Conservation (phyloP, 176 grass and related monocot species). For the Chrysopogon serrulatus region DNA sequence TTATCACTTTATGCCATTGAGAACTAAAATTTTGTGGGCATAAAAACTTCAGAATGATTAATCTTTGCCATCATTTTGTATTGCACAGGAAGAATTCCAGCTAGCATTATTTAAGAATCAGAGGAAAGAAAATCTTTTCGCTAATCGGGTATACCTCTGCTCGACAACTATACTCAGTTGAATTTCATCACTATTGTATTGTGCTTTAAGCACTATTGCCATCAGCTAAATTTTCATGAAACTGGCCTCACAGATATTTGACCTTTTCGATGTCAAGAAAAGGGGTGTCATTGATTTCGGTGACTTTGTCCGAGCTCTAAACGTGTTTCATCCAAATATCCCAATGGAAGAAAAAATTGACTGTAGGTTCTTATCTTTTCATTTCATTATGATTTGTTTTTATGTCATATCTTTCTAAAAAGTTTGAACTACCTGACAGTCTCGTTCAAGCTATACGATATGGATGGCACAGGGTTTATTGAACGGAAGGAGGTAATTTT, state of each 20-base stretch:
- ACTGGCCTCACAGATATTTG: conserved; percentile 66
- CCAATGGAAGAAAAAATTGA: conserved; percentile 95
- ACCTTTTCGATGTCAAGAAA: conserved; percentile 96
- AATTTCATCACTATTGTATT: background rate
- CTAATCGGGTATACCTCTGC: conserved; percentile 64
- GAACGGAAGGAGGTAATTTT: conserved; percentile 87
- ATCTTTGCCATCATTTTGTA: background rate
- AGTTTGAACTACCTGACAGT: conserved; percentile 38
- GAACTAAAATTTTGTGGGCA: background rate
- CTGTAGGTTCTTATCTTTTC: conserved; percentile 53
- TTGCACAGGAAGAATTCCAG: conserved; percentile 89
- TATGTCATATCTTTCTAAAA: conserved; percentile 28
- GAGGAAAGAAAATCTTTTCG: conserved; percentile 94
- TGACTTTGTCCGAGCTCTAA: conserved; percentile 88
- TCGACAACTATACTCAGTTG: background rate
- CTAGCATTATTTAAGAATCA: conserved; percentile 88
- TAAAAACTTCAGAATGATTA: background rate
- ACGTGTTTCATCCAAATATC: conserved; percentile 95
- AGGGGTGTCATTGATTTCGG: conserved; percentile 86
- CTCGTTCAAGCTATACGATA: conserved; percentile 94
- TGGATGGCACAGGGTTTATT: conserved; percentile 87
- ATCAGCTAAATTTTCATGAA: conserved; percentile 22
- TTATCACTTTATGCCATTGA: background rate
- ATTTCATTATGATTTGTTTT: background rate
- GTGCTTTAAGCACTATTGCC: background rate